Evolutionary conservation across 2,329 filamentous ascomycete genomes (phyloP).

Genomic region (Periglandula ipomoeae): DNA sequence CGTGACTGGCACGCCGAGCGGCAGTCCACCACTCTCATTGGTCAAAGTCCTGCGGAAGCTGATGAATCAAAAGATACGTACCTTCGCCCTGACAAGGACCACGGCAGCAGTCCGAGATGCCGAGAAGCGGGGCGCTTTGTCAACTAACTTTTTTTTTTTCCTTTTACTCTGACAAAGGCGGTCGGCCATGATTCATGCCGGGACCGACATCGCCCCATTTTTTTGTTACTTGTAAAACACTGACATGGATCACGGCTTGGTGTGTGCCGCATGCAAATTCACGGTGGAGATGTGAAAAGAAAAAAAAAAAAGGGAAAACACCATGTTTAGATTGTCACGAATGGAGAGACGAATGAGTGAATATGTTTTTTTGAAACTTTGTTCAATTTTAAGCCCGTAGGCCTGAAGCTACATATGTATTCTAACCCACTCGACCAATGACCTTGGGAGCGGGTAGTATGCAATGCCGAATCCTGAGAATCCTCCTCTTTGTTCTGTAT

Average conservation of each 20-base stretch:
- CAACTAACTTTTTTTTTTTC: slow-evolving; percentile 3
- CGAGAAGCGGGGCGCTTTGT: slow-evolving; percentile 13
- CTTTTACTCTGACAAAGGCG: not conserved
- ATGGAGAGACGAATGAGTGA: not conserved
- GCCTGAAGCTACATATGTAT: not conserved
- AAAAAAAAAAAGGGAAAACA: not conserved
- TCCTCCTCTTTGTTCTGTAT: slow-evolving; percentile 7
- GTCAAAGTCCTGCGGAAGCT: not conserved
- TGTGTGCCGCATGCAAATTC: not conserved
- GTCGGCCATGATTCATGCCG: slow-evolving; percentile 4
- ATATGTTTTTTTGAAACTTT: slow-evolving; percentile 6
- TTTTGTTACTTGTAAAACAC: not conserved
- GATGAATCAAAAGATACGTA: slow-evolving; percentile 1
- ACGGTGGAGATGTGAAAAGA: not conserved
- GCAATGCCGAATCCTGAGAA: not conserved
- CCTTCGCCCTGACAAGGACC: slow-evolving; percentile 6
- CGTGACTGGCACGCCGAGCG: not conserved
- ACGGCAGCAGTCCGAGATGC: slow-evolving; percentile 12
- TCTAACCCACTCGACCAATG: slow-evolving; percentile 1
- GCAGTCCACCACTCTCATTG: too few relatives aligned
- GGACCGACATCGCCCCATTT: slow-evolving; percentile 4
- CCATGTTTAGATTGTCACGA: not conserved
- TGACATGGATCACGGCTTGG: too few relatives aligned
- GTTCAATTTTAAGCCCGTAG: slow-evolving; percentile 3
- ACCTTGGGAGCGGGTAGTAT: slow-evolving; percentile 1